Evolutionary conservation across 768 basidiomycete genomes (phyloP), one percentile per base, ranked within the genome.

Genomic region (Sarcodon aspratus): DNA sequence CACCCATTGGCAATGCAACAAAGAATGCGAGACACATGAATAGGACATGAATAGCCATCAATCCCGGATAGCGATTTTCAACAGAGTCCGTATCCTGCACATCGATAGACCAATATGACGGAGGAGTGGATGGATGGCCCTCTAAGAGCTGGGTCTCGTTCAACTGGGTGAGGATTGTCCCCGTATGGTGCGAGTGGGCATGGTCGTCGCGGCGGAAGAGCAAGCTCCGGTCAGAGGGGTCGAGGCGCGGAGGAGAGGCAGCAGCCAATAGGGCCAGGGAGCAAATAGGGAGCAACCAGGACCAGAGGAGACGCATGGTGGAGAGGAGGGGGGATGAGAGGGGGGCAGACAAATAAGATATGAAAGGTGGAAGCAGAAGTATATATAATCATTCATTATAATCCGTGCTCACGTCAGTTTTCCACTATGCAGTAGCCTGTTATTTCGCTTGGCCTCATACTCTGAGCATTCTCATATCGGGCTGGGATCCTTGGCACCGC

Each of bases 71-170:
- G 35, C 78, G 72, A 32, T 68, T 63, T 17, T 63, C 63, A 8
- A 64, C 59, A 49, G 70, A 74, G 7, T 60, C 62, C 45, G 74
- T 70, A 34, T 85, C 79, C 40, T 27, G 7, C 60, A 81, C 75
- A 62, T 94, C 92, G 54, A 84, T 75, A 11, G 85, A 80, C 63
- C 79, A 90, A 63, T 91, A 95, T 2, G 89, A 91, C 0, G 82
- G 78, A 0, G 86, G 86, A 0, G 83, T 85, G 0, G 81, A 80
- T 0, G 69, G 61, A 61, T 93, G 89, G 48, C 68, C 65, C 54
- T 76, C 60, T 33, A 78, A 67, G 44, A 92, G 66, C 48, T 84
- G 78, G 0, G 85, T 84, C 60, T 93, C 92, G 62, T 94, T 88
- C 48, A 94, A 69, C 51, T 74, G 67, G n/a, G 71, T 54, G 21